Percentiles rank a stretch among this genome's conserved stretches.
phyloP scores from a whole-genome alignment of 2,329 filamentous ascomycete genomes.

The Pestalotiopsis sp. region DNA sequence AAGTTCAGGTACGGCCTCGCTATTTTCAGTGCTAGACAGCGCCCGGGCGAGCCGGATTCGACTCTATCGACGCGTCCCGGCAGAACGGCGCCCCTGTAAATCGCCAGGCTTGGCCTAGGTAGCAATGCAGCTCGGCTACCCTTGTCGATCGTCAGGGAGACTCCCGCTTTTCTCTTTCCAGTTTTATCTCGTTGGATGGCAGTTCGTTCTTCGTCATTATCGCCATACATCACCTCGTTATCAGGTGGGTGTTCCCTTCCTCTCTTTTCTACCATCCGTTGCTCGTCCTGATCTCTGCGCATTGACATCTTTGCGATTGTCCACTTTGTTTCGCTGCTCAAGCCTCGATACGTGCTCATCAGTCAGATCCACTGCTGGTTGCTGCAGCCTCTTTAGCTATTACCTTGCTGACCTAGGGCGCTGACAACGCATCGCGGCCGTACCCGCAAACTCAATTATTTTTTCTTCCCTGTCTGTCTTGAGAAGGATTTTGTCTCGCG shows the following conservation, averaged over 20 bases:
- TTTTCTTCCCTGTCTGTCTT: not conserved
- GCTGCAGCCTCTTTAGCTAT: conserved; percentile 11
- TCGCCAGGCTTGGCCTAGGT: not conserved
- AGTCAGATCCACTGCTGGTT: not conserved
- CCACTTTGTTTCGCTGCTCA: too few species aligned
- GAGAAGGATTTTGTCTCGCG: not conserved
- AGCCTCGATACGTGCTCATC: not conserved
- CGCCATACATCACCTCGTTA: not conserved
- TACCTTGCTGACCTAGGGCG: not conserved
- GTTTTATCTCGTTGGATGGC: not conserved
- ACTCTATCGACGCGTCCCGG: not conserved
- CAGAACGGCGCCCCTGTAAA: not conserved
- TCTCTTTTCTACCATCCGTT: not conserved
- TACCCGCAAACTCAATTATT: not conserved
- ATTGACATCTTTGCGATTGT: not conserved
- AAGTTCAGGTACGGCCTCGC: not conserved
- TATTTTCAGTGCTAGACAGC: not conserved
- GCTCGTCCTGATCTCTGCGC: not conserved
- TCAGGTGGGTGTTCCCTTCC: not conserved
- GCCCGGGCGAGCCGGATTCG: not conserved
- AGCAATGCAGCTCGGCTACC: not conserved
- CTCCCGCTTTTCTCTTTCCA: not conserved
- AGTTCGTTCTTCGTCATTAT: not conserved
- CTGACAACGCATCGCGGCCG: conserved; percentile 5
- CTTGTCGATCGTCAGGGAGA: conserved; percentile 7